Conservation (phyloP, 2,329 filamentous ascomycete species). For the Hypocrella siamensis region DNA sequence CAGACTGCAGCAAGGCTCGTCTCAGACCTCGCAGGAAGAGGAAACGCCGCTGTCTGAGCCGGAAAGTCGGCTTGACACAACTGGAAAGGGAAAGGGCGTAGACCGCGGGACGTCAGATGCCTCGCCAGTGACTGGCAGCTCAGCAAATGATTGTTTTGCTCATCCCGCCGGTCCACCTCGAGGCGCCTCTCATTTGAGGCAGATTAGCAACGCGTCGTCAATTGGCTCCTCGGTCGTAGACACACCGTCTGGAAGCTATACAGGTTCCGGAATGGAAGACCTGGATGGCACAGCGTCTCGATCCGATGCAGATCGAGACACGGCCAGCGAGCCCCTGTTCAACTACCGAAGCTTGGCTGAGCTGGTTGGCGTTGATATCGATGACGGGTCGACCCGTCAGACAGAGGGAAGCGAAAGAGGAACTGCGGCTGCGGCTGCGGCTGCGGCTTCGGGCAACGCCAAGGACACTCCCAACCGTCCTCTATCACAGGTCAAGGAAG, state of each 20-base stretch:
- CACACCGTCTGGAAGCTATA: constrained; percentile 40
- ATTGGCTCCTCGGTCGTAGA: constrained; percentile 63
- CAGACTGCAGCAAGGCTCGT: constrained; percentile 27
- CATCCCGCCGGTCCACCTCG: constrained; percentile 36
- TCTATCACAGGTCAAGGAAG: constrained; percentile 21
- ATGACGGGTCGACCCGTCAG: constrained; percentile 22
- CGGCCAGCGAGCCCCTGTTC: constrained; percentile 61
- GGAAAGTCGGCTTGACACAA: constrained; percentile 15
- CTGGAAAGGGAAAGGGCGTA: constrained; percentile 53
- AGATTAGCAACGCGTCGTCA: constrained; percentile 79
- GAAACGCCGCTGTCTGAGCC: constrained; percentile 8
- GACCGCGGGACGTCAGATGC: constrained; percentile 31
- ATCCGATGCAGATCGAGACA: constrained; percentile 33
- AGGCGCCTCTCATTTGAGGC: constrained; percentile 56
- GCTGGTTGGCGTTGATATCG: constrained; percentile 55
- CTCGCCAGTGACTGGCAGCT: constrained; percentile 10
- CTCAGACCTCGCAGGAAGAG: constrained; percentile 11
- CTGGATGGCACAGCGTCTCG: constrained; percentile 26
- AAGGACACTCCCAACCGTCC: constrained; percentile 9
- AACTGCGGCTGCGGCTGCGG: too few relatives aligned
- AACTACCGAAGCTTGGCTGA: constrained; percentile 81
- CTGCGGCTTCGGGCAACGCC: constrained; percentile 7
- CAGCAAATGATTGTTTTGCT: constrained; percentile 23
- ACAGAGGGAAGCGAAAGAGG: constrained; percentile 13
- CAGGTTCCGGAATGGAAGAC: constrained; percentile 16